Percentiles rank a stretch among this genome's conserved stretches.
Conservation (phyloP, 2,329 filamentous ascomycete species). For the Colletotrichum melonis region DNA sequence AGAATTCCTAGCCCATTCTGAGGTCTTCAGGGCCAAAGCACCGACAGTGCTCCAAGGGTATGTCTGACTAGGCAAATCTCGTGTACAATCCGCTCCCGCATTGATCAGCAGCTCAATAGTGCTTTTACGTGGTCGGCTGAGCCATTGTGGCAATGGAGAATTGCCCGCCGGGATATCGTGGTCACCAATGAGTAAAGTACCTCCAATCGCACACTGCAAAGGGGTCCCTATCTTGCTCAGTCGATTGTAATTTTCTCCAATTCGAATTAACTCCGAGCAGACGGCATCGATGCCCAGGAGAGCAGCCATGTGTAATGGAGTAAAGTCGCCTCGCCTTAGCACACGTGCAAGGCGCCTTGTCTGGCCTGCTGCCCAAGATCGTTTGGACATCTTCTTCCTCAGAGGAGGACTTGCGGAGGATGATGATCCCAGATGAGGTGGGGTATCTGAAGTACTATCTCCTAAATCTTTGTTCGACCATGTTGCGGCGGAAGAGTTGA, state of each 20-base stretch:
- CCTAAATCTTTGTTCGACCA: neutral
- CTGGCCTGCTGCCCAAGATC: neutral
- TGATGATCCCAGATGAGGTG: no score
- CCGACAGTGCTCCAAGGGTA: neutral
- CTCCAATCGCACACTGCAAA: constrained; percentile 21
- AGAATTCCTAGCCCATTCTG: constrained; percentile 3
- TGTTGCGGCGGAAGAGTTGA: neutral
- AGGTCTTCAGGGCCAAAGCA: neutral
- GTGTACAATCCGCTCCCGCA: constrained; percentile 7
- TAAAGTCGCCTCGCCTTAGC: constrained; percentile 12
- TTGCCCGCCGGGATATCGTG: neutral
- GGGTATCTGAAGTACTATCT: neutral
- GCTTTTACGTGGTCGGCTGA: neutral
- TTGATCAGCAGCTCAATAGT: neutral
- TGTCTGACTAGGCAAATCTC: neutral
- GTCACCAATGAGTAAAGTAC: neutral
- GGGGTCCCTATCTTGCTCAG: constrained; percentile 9
- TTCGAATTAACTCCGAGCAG: neutral
- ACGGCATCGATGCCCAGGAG: neutral
- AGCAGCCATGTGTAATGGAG: constrained; percentile 13
- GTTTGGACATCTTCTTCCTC: neutral
- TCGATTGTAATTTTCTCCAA: neutral
- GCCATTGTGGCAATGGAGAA: neutral
- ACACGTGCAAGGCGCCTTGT: constrained; percentile 3
- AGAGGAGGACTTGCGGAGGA: no score